Conservation (phyloP, 805 yeast genomes). For the Pichia thaimueangensis region DNA sequence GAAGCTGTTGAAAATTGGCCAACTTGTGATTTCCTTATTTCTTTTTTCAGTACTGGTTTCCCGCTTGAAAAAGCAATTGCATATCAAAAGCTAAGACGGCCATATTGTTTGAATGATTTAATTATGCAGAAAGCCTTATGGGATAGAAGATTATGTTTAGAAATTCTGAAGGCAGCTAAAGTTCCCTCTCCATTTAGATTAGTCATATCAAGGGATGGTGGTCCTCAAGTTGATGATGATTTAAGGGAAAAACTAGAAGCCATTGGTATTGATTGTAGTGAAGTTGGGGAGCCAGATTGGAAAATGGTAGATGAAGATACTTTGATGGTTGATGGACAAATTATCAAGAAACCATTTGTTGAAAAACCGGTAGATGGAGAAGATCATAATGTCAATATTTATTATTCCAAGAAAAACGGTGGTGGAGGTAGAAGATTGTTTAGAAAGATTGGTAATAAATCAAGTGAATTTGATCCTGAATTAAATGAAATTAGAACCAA, state of each 20-base stretch:
- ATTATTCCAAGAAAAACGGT: conserved; percentile 81
- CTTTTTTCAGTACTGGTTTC: conserved; percentile 93
- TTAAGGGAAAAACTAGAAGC: conserved; percentile 51
- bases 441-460: conserved; percentile 94
- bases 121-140: conserved; percentile 90
- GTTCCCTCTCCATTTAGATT: conserved; percentile 88
- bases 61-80: conserved; percentile 93
- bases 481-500: conserved; percentile 70
- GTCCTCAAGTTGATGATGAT: conserved; percentile 75
- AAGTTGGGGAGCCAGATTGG: conserved; percentile 68
- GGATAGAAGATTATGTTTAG: conserved; percentile 89
- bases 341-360: conserved; percentile 83
- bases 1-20: conserved; percentile 97
- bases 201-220: conserved; percentile 94
- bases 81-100: conserved; percentile 84
- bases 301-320: conserved; percentile 86
- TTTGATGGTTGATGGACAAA: conserved; percentile 63
- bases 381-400: conserved; percentile 92
- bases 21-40: conserved; percentile 89
- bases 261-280: conserved; percentile 51
- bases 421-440: conserved; percentile 96
- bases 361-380: conserved; percentile 99
- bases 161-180: conserved; percentile 67
- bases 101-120: conserved; percentile 82
- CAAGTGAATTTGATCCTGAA: conserved; percentile 89